These are phyloP conservation scores for Coelastrella sp. DNA, from an alignment of 139 green algal genomes.

Conservation along the genomic window DNA sequence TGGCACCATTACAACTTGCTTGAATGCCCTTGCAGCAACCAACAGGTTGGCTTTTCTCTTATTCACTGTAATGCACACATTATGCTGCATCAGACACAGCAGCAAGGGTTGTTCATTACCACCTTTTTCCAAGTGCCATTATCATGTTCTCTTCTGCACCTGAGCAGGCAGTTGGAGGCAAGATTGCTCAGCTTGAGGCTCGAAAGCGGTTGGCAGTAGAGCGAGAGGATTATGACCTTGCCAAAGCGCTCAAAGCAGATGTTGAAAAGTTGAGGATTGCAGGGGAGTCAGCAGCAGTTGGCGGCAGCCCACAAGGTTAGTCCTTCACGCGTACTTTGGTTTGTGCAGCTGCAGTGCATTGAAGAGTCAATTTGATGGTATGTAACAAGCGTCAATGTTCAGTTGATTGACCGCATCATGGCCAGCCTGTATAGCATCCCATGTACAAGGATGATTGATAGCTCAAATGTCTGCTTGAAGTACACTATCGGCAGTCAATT, in stretches of 20 bases:
- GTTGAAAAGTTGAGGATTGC: constrained; percentile 81
- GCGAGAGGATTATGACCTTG: constrained; percentile 94
- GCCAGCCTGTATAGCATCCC: too few relatives aligned
- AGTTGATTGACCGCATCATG: background rate
- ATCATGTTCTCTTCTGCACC: background rate
- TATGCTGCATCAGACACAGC: too few relatives aligned
- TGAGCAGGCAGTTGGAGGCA: constrained; percentile 66
- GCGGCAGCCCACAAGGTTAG: background rate
- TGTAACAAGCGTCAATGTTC: background rate
- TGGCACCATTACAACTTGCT: too few relatives aligned
- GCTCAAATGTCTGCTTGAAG: background rate
- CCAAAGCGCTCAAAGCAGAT: constrained; percentile 90
- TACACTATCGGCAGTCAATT: background rate
- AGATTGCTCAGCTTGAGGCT: constrained; percentile 82
- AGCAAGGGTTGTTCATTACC: too few relatives aligned
- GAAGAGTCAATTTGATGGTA: too few relatives aligned
- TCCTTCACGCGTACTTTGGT: background rate
- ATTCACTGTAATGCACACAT: too few relatives aligned
- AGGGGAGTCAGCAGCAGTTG: constrained; percentile 45
- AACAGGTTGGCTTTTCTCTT: too few relatives aligned
- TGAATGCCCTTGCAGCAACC: too few relatives aligned
- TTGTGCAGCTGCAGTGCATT: background rate
- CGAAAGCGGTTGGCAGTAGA: constrained; percentile 84
- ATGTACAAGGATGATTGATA: background rate
- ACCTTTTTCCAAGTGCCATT: too few relatives aligned